Evolutionary conservation across 139 green algal genomes (phyloP).

Genomic region (Axilococcus clingmanii): DNA sequence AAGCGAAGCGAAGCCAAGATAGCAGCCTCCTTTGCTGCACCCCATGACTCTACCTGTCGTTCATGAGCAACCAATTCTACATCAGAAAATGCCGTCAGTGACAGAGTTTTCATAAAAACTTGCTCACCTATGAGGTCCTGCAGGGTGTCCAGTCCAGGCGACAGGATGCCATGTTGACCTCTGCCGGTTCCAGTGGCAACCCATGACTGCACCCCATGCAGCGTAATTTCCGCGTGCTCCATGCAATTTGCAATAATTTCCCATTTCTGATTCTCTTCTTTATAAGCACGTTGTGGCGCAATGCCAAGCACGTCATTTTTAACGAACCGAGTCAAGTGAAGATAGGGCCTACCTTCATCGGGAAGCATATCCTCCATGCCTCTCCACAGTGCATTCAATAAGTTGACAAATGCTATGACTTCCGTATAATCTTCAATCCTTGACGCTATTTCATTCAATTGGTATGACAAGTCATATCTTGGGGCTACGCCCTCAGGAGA

Average conservation of each 20-base stretch:
- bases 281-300: slow-evolving; percentile 23
- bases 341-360: slow-evolving; percentile 29
- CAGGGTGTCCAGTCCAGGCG: slow-evolving; percentile 39
- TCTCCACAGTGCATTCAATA: slow-evolving; percentile 56
- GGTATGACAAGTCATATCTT: slow-evolving; percentile 43
- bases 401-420: slow-evolving; percentile 45
- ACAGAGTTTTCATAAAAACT: too few species aligned
- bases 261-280: slow-evolving; percentile 52
- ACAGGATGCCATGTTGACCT: neutral
- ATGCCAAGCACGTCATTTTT: slow-evolving; percentile 19
- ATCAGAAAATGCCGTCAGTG: too few species aligned
- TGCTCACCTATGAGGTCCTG: slow-evolving; percentile 46
- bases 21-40: slow-evolving; percentile 27
- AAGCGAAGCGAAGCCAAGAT: slow-evolving; percentile 44
- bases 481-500: neutral
- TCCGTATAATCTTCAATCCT: slow-evolving; percentile 57
- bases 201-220: slow-evolving; percentile 15
- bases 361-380: slow-evolving; percentile 14
- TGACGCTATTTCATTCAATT: slow-evolving; percentile 65
- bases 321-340: slow-evolving; percentile 53
- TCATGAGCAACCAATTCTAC: slow-evolving; percentile 28
- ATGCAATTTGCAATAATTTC: slow-evolving; percentile 47
- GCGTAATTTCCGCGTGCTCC: slow-evolving; percentile 37
- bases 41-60: slow-evolving; percentile 11
- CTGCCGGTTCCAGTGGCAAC: slow-evolving; percentile 3